These are phyloP conservation scores for Clarireedia hainanense DNA, from an alignment of 2,329 filamentous ascomycete genomes.

Conservation along the genomic window DNA sequence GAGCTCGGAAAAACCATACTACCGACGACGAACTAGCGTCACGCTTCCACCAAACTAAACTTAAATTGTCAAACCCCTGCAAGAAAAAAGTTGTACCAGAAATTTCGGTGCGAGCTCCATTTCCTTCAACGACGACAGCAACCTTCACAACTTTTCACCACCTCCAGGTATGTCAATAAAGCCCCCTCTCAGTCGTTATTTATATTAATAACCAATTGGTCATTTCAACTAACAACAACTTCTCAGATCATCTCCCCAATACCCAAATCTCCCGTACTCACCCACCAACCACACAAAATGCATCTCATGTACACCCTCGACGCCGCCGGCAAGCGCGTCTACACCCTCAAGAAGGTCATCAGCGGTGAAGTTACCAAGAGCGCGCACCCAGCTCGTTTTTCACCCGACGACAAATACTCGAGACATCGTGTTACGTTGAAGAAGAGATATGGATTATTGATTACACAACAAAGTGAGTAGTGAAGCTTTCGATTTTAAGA, in stretches of 20 bases:
- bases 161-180: too few relatives aligned
- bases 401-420: constrained; percentile 97
- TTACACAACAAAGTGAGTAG: constrained; percentile 65
- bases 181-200: too few relatives aligned
- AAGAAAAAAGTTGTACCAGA: too few relatives aligned
- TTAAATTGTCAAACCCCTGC: too few relatives aligned
- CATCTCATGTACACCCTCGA: constrained; percentile 85
- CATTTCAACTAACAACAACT: too few relatives aligned
- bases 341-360: constrained; percentile 89
- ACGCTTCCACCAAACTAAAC: too few relatives aligned
- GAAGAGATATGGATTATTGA: constrained; percentile 80
- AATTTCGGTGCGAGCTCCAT: too few relatives aligned
- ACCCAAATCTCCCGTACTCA: background rate
- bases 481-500: background rate
- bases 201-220: too few relatives aligned
- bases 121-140: too few relatives aligned
- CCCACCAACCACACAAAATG: constrained; percentile 35
- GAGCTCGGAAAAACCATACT: too few relatives aligned
- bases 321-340: constrained; percentile 74
- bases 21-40: too few relatives aligned
- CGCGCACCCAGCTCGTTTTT: constrained; percentile 92
- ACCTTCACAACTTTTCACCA: too few relatives aligned
- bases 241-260: background rate
- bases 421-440: constrained; percentile 92
- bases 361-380: constrained; percentile 86